Base-by-base conservation (phyloP, 805 yeast species). In the Geotrichum ghanense region DNA sequence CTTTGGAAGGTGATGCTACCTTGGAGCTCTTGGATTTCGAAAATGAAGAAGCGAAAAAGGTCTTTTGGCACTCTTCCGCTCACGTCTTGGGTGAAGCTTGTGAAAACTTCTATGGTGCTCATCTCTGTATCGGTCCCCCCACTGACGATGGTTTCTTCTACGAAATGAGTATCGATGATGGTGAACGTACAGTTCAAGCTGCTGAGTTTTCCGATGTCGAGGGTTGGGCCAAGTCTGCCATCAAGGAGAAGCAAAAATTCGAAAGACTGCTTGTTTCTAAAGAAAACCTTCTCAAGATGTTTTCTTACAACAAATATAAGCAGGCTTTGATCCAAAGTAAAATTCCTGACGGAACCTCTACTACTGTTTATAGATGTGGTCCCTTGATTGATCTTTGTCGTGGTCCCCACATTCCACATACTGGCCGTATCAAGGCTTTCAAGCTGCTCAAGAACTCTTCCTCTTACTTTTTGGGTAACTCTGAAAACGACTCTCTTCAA, bases 1-100 rank as follows among this genome's bases (percentile, higher is more conserved):
- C 97, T 22, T 72, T 92, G 45, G 98, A 92, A 68, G 83, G 76
- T 50, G 72, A 76, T 50, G 64, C 69, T 22, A 64, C 60, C 45
- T 71, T 92, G 52, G 92, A 87, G 64, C 81, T 88, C 59, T 76
- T 87, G 62, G 97, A 89, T 63, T 92, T 92, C 59, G 95, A 87
- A 35, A 74, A 86, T 51, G 84, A 84, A n/a, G 97, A 89, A 61
- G 98, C 97, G 67, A 86, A 82, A 64, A 79, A 80, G 54, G 97
- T 90, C 27, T 92, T 92, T 70, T 92, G 98, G 98, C 98, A 92
- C 67, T 92, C 98, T 2, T 83, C 95, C 55, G 98, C 98, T 45
- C 98, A 92, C 69, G 90, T 92, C 47, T 72, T 92, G 57, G 98
- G 98, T 69, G 98, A 92, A 72, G 90, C 97, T 43, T 84, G 95